Percentiles rank a stretch among this genome's conserved stretches.
Evolutionary conservation across 352 stramenopile species (phyloP).

Genomic region (Globisporangium barbulae): DNA sequence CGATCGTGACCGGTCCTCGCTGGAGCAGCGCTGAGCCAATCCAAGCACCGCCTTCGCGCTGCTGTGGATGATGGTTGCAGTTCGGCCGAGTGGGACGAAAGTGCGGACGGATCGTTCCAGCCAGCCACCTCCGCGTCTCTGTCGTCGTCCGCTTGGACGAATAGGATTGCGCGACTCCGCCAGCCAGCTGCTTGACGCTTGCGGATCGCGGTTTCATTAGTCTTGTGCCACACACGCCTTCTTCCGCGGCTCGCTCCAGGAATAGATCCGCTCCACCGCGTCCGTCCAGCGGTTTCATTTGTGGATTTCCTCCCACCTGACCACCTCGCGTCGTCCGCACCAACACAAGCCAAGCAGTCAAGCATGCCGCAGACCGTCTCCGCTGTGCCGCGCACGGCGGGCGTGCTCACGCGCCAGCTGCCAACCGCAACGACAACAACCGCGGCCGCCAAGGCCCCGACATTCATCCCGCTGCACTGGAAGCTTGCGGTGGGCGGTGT

Average conservation of each 20-base stretch:
- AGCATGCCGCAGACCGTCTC: constrained; percentile 1
- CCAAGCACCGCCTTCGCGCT: neutral
- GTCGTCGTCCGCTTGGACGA: neutral
- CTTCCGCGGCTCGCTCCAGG: neutral
- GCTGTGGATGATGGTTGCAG: constrained; percentile 6
- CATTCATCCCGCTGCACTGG: constrained; percentile 67
- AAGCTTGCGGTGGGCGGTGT: constrained; percentile 86
- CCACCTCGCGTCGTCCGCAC: neutral
- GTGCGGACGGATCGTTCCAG: constrained; percentile 9
- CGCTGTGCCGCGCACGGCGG: constrained; percentile 11
- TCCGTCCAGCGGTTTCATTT: constrained; percentile 5
- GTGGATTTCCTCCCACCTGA: neutral
- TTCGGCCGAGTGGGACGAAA: neutral
- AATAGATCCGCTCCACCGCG: neutral
- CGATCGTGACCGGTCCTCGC: neutral
- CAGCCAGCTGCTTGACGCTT: neutral
- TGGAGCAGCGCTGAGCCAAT: constrained; percentile 4
- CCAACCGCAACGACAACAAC: constrained; percentile 11
- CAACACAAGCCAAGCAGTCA: neutral
- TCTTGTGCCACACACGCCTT: neutral
- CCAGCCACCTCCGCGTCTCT: neutral
- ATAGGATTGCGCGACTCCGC: neutral
- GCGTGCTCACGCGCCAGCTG: constrained; percentile 19
- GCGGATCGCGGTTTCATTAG: neutral
- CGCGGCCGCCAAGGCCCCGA: constrained; percentile 5